phyloP scores from a whole-genome alignment of 2,329 filamentous ascomycete genomes.

The Ceratocystis albifundus region DNA sequence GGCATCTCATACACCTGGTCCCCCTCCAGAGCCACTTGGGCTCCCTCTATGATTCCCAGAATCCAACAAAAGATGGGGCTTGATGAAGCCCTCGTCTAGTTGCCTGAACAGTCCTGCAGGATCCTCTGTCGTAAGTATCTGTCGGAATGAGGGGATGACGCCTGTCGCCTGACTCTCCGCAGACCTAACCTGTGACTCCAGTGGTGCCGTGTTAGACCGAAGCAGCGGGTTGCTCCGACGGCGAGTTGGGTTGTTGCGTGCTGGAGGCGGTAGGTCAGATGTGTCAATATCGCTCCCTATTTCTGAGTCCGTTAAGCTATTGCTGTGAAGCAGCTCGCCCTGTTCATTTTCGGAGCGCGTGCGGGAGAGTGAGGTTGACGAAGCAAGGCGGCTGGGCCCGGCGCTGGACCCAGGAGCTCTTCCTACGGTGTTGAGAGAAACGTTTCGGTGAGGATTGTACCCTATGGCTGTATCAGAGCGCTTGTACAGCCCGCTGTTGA shows the following conservation, averaged over 20 bases:
- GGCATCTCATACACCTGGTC: conserved; percentile 24
- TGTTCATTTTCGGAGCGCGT: conserved; percentile 38
- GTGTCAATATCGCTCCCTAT: conserved; percentile 53
- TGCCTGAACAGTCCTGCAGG: conserved; percentile 83
- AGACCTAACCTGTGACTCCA: conserved; percentile 19
- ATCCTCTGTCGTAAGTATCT: conserved; percentile 75
- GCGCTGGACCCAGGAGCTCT: conserved; percentile 23
- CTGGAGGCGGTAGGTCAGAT: conserved; percentile 54
- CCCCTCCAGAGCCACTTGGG: conserved; percentile 29
- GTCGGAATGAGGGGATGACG: conserved; percentile 49
- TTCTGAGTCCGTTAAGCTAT: conserved; percentile 45
- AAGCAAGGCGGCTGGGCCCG: conserved; percentile 26
- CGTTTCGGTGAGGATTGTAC: conserved; percentile 58
- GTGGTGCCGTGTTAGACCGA: conserved; percentile 21
- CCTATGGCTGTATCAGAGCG: conserved; percentile 66
- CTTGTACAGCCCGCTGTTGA: conserved; percentile 64
- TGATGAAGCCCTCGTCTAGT: conserved; percentile 91
- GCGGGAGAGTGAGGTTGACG: conserved; percentile 42
- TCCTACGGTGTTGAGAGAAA: conserved; percentile 45
- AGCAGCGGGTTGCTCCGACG: conserved; percentile 24
- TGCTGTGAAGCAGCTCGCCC: conserved; percentile 32
- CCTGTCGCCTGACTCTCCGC: conserved; percentile 4
- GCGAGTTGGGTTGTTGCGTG: conserved; percentile 35
- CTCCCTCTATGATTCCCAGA: conserved; percentile 31
- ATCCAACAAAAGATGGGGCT: conserved; percentile 78